phyloP scores from a whole-genome alignment of 1,284 basidiomycete species.

The Laetiporus sulphureus region DNA sequence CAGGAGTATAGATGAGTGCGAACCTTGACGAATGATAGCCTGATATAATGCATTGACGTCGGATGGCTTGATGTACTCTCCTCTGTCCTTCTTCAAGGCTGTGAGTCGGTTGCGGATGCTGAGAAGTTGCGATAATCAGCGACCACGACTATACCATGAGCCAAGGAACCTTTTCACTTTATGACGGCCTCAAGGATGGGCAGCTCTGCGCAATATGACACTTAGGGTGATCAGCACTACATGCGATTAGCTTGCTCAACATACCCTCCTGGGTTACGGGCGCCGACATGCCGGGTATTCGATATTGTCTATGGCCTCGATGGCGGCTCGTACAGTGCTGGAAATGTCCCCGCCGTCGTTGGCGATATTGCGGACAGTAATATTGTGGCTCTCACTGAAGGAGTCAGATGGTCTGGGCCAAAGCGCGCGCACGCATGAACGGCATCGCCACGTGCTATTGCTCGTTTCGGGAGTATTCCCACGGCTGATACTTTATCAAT shows the following conservation, averaged over 20 bases:
- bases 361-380: no score
- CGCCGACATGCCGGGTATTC: constrained; percentile 48
- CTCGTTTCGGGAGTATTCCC: constrained; percentile 21
- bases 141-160: background rate
- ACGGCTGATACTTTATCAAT: constrained; percentile 28
- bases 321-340: no score
- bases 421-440: no score
- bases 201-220: constrained; percentile 52
- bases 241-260: constrained; percentile 21
- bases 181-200: constrained; percentile 94
- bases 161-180: constrained; percentile 47
- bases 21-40: constrained; percentile 91
- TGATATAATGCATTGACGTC: constrained; percentile 95
- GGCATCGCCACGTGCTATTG: background rate
- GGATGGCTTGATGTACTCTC: constrained; percentile 84
- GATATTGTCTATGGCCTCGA: no score
- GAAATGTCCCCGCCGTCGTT: no score
- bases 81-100: constrained; percentile 84
- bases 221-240: constrained; percentile 19
- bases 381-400: no score
- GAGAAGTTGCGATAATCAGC: constrained; percentile 21
- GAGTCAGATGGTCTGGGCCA: no score
- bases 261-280: constrained; percentile 72
- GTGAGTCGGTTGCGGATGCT: constrained; percentile 91
- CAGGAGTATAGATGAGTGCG: constrained; percentile 11